Evolutionary conservation across 257 asterid species (phyloP).

Genomic region (Salvia splendens): DNA sequence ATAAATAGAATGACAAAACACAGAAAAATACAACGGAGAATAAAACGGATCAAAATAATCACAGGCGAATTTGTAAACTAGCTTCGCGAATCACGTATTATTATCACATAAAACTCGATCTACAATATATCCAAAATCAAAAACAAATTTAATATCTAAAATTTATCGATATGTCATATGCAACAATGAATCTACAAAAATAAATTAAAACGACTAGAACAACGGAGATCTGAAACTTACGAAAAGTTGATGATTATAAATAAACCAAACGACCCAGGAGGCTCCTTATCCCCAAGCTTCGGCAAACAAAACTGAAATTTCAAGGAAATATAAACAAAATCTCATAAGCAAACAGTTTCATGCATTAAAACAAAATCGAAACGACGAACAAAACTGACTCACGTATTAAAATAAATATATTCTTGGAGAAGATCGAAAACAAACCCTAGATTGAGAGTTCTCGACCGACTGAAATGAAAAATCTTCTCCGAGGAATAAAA

Average conservation of each 20-base stretch:
- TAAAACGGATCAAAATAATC: not conserved
- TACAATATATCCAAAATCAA: not conserved
- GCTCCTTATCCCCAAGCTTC: conserved; percentile 26
- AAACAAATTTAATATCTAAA: not conserved
- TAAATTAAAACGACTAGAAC: not conserved
- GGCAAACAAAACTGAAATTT: conserved; percentile 19
- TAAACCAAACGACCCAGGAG: conserved; percentile 7
- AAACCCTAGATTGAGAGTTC: conserved; percentile 24
- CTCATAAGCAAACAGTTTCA: conserved; percentile 1
- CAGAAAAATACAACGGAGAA: not conserved
- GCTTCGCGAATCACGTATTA: not conserved
- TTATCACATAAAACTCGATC: not conserved
- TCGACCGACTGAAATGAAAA: not conserved
- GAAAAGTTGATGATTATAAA: conserved; percentile 16
- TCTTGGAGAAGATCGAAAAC: conserved; percentile 25
- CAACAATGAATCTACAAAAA: not conserved
- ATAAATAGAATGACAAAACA: too few species aligned
- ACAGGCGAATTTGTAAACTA: not conserved
- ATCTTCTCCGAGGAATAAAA: not conserved
- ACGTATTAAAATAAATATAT: conserved; percentile 18
- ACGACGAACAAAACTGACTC: not conserved
- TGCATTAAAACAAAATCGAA: not conserved
- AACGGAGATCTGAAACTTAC: conserved; percentile 12
- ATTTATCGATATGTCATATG: not conserved
- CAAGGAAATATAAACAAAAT: not conserved